Evolutionary conservation across 768 basidiomycete species (phyloP).

Genomic region (Pulveroboletus ravenelii): DNA sequence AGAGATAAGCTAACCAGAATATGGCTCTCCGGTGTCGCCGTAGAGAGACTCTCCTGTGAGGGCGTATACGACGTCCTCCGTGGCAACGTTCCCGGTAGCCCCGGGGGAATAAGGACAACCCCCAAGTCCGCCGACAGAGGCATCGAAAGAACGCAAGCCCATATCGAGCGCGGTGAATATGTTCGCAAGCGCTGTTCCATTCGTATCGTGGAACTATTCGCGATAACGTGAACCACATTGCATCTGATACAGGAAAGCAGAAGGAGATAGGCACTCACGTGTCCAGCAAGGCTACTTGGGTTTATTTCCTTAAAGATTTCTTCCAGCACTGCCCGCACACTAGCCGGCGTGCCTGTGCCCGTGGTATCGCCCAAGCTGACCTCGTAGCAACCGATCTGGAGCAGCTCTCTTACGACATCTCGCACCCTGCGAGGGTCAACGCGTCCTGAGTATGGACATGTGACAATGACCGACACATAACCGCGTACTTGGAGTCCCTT

Average conservation of each 20-base stretch:
- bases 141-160: constrained; percentile 79
- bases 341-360: constrained; percentile 74
- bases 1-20: constrained; percentile 13
- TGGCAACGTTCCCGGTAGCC: constrained; percentile 92
- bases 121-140: constrained; percentile 84
- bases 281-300: constrained; percentile 65
- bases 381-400: constrained; percentile 93
- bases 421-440: constrained; percentile 62
- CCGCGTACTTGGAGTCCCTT: constrained; percentile 70
- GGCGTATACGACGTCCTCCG: constrained; percentile 87
- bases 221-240: not conserved
- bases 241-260: not conserved
- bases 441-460: constrained; percentile 82
- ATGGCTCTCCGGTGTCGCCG: constrained; percentile 39
- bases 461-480: constrained; percentile 79
- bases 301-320: constrained; percentile 60
- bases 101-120: constrained; percentile 97
- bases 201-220: constrained; percentile 83
- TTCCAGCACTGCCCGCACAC: constrained; percentile 63
- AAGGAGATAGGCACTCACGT: constrained; percentile 41
- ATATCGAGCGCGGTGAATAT: constrained; percentile 64
- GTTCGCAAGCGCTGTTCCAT: constrained; percentile 77
- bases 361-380: constrained; percentile 91
- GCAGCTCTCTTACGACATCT: constrained; percentile 63
- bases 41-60: constrained; percentile 59